Conservation (phyloP, 352 stramenopile genomes). For the Peronospora farinosa region DNA sequence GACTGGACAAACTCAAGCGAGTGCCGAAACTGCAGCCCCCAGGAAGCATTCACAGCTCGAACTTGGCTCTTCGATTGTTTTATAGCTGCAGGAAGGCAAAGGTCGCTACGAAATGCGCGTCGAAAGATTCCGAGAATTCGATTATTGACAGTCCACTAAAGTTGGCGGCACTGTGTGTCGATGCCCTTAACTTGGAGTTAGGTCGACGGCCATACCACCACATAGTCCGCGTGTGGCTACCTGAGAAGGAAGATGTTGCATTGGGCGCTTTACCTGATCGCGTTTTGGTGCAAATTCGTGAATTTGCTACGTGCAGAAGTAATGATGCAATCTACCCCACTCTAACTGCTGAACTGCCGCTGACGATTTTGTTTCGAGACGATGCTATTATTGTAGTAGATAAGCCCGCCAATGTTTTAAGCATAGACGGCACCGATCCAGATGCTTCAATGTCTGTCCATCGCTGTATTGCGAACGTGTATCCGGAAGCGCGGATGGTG, state of each 20-base stretch:
- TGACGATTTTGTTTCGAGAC: slow-evolving; percentile 49
- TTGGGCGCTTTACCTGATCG: slow-evolving; percentile 30
- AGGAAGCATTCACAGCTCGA: slow-evolving; percentile 29
- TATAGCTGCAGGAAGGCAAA: slow-evolving; percentile 15
- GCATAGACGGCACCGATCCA: slow-evolving; percentile 43
- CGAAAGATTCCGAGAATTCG: slow-evolving; percentile 15
- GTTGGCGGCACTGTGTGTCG: slow-evolving; percentile 28
- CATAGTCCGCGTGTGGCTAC: slow-evolving; percentile 29
- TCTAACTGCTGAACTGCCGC: slow-evolving; percentile 13
- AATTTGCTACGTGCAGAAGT: slow-evolving; percentile 28
- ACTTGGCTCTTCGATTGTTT: slow-evolving; percentile 29
- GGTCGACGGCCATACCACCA: slow-evolving; percentile 13
- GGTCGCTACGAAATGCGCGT: slow-evolving; percentile 2
- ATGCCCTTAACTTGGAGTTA: slow-evolving; percentile 24
- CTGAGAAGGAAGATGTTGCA: slow-evolving; percentile 15
- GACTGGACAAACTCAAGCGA: slow-evolving; percentile 21
- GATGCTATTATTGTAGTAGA: slow-evolving; percentile 51
- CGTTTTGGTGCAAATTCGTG: slow-evolving; percentile 39
- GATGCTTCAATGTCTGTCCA: slow-evolving; percentile 40
- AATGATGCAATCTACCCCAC: slow-evolving; percentile 7
- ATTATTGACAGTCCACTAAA: slow-evolving; percentile 22
- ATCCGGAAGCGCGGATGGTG: slow-evolving; percentile 57
- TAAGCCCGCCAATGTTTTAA: slow-evolving; percentile 53
- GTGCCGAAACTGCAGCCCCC: slow-evolving; percentile 21
- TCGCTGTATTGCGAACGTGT: slow-evolving; percentile 34